Base-by-base conservation (phyloP, 2,329 filamentous ascomycete species). In the Knufia fluminis region DNA sequence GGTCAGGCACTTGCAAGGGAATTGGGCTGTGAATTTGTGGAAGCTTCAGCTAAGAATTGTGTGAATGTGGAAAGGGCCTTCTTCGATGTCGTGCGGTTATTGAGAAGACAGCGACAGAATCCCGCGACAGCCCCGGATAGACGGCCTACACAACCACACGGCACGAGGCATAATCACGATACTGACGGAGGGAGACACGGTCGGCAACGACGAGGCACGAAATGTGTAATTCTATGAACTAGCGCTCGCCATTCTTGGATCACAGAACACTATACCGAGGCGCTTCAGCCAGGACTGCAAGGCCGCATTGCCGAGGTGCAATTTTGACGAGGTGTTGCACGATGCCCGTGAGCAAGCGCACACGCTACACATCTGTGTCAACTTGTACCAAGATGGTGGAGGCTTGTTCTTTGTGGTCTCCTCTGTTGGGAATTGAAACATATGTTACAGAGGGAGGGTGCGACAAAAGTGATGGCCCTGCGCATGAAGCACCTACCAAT, bases 1-100 rank as follows among this genome's bases (percentile, higher is more conserved):
- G 92, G 92, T 14, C 86, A 88, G 58, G 89, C 90, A 46, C 73
- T 97, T 33, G 91, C 92, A 49, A 85, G 90, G 61, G 88, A 96
- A 62, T 74, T 98, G 33, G 88, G 88, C 55, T 97, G 92, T 70
- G 90, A 96, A 60, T 97, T 97, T 61, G 89, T 96, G 60, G 91
- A 97, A 68, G 90, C 91, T 1, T 96, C 90, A 4, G 91, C 91
- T 31, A 96, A 96, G 73, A 96, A 95, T 66, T 95, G 90, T 71
- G 89, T 96, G 74, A 96, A 97, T 62, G 91, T 96, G 48, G 92
- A 95, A 68, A 97, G 94, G 75, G 91, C 89, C 26, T 97, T 98
- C 64, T 97, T 95, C 69, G 92, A 98, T 64, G 92, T 98, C 6
- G 92, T 97, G 48, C 77, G 92, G 59, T 86, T 92, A 66, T 74